Evolutionary conservation across 805 yeast species (phyloP), one percentile per base, ranked within the genome.

Genomic region (Candida oleophila): DNA sequence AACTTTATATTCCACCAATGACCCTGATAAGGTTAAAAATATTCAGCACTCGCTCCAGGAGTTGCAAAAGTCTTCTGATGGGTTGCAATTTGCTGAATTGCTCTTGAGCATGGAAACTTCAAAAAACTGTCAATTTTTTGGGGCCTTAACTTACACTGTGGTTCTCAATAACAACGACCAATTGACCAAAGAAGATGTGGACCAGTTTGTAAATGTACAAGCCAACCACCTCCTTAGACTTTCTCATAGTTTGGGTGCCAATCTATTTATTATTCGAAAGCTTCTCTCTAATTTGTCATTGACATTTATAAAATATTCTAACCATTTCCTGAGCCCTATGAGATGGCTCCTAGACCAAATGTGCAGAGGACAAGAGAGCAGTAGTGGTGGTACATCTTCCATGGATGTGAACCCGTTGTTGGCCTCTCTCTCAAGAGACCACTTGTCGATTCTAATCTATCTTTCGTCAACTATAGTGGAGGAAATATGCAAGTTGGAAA

Each of bases 141-240:
- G 96, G 0, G 96, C 95, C 0, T 73, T 87, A 47, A 89, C 96
- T 0, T 82, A 80, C 48, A 77, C 89, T 0, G 94, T 89, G 3
- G 70, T 76, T 51, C 62, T 85, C 38, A 80, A 78, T 48, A 58
- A 53, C 16, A 15, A 32, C 4, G 33, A 16, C 4, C 30, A 25
- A 11, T 28, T 28, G 42, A 8, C 42, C 11, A 28, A 39, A 5
- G 12, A 8, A 8, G 42, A 22, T 22, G 42, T 39, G 16, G 18
- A 12, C 33, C 32, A 9, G 30, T 22, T 39, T 15, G 34, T 39
- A 9, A 21, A 36, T 7, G 14, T 36, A 4, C 39, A 36, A 36
- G 21, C 9, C 4, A 12, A 18, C 12, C 39, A 36, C 19, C 20
- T 36, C 4, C 12, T 36, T 16, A 16, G 19, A 9, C 39, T 15